Evolutionary conservation across 495 filamentous ascomycete genomes (phyloP), one percentile per base, ranked within the genome.

Genomic region (Cetradonia linearis): DNA sequence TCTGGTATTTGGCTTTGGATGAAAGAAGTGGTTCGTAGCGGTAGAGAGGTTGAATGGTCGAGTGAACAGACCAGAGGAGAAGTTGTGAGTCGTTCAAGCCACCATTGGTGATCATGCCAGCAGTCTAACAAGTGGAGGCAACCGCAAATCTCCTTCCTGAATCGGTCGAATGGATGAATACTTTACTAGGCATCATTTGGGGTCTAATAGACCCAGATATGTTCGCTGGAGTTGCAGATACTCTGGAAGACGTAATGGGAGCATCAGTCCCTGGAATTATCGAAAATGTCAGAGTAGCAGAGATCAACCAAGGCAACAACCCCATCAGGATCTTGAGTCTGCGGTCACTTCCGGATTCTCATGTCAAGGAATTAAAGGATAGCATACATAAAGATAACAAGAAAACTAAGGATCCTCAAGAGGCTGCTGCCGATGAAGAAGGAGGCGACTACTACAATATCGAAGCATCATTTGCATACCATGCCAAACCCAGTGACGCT

Each of bases 131-230:
- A 4, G 55, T 20, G n/a, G 52, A 84, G 80, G 84, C 85, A 23
- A 85, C 81, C 36, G 86, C 85, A 33, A 96, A 96, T 64, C 74
- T 97, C 5, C 85, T 97, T 13, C 92, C 92, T 0, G 92, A 96
- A 71, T 92, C 87, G 1, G 91, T 95, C 4, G 87, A 90, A 73
- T 96, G 92, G 92, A 83, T 97, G 82, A 96, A 97, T 69, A 89
- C 83, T 0, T 79, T 93, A 40, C 68, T 97, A 16, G 80, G 80
- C 0, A 78, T 95, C 50, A 75, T 91, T 14, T 97, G 92, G 91
- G 88, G 88, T 3, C 73, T 96, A 2, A 81, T 96, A 59, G 91
- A 96, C 65, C 92, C 92, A 0, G 92, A 96, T 2, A 95, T 97
- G 90, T 87, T 97, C 66, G 76, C 78, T 10, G 81, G 82, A 1